phyloP scores from a whole-genome alignment of 495 filamentous ascomycete genomes.

The Aspergillus incahuasiensis region DNA sequence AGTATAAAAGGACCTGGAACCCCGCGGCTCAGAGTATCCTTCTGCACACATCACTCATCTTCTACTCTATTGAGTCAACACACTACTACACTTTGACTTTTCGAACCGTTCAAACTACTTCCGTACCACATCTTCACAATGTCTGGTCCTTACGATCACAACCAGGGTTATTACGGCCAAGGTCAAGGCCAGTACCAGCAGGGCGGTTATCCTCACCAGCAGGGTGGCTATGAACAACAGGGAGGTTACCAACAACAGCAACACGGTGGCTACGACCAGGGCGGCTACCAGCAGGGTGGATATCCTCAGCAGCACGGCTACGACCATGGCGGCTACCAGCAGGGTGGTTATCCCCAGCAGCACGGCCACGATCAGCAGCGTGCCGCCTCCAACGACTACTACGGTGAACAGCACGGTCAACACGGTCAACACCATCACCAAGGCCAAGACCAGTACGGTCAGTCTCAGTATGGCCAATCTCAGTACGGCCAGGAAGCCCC shows the following conservation, averaged over 20 bases:
- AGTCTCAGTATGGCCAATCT: slow-evolving; percentile 12
- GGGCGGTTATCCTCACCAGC: slow-evolving; percentile 23
- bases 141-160: slow-evolving; percentile 41
- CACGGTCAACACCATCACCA: slow-evolving; percentile 27
- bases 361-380: slow-evolving; percentile 19
- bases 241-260: slow-evolving; percentile 27
- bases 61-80: background rate
- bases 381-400: slow-evolving; percentile 28
- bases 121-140: slow-evolving; percentile 17
- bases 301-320: slow-evolving; percentile 20
- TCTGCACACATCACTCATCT: slow-evolving; percentile 12
- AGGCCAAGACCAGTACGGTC: slow-evolving; percentile 21
- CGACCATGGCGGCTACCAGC: slow-evolving; percentile 22
- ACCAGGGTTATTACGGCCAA: slow-evolving; percentile 24
- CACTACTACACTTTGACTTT: background rate
- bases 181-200: slow-evolving; percentile 27
- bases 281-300: slow-evolving; percentile 24
- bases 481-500: slow-evolving; percentile 23
- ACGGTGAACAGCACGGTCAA: slow-evolving; percentile 25
- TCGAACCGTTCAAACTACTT: background rate
- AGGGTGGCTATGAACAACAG: slow-evolving; percentile 24
- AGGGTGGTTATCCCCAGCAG: slow-evolving; percentile 22
- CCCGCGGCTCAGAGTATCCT: slow-evolving; percentile 17
- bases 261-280: slow-evolving; percentile 20
- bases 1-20: slow-evolving; percentile 16